phyloP scores from a whole-genome alignment of 2,329 filamentous ascomycete species.

The Rutstroemia sp. region DNA sequence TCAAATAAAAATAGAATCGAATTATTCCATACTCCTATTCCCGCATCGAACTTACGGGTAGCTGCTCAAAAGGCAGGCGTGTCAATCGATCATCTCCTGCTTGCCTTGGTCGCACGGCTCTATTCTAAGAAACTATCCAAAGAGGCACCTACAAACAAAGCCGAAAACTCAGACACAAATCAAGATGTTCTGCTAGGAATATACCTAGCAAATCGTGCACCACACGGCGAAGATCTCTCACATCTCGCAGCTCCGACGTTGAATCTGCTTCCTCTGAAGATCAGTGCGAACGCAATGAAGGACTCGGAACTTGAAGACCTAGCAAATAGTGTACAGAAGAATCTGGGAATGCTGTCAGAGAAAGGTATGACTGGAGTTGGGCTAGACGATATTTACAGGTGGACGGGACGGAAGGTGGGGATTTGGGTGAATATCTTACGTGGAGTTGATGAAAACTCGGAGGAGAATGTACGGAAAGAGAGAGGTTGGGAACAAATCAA shows the following conservation, averaged over 20 bases:
- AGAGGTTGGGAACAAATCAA: background rate
- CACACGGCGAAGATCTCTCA: constrained; percentile 42
- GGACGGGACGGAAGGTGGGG: constrained; percentile 66
- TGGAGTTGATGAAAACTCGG: background rate
- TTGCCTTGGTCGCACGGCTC: constrained; percentile 57
- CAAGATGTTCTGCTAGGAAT: constrained; percentile 62
- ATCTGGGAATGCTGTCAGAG: constrained; percentile 55
- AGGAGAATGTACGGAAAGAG: background rate
- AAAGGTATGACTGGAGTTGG: constrained; percentile 49
- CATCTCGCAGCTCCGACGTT: constrained; percentile 60
- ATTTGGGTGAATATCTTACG: constrained; percentile 77
- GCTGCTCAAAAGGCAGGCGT: constrained; percentile 46
- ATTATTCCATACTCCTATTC: constrained; percentile 41
- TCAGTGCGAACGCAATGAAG: constrained; percentile 33
- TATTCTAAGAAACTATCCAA: no score
- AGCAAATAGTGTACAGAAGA: constrained; percentile 57
- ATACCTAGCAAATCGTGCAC: constrained; percentile 72
- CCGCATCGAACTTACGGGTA: constrained; percentile 37
- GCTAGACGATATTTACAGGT: constrained; percentile 63
- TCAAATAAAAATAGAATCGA: constrained; percentile 17
- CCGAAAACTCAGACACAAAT: constrained; percentile 7
- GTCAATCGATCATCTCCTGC: constrained; percentile 66
- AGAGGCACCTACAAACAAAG: constrained; percentile 21
- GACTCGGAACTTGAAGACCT: constrained; percentile 35
- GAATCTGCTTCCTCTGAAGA: constrained; percentile 66